Percentiles rank a stretch among this genome's conserved stretches.
These are phyloP conservation scores for Bondarzewia mesenterica DNA, from an alignment of 1,284 basidiomycete species.

Conservation along the genomic window DNA sequence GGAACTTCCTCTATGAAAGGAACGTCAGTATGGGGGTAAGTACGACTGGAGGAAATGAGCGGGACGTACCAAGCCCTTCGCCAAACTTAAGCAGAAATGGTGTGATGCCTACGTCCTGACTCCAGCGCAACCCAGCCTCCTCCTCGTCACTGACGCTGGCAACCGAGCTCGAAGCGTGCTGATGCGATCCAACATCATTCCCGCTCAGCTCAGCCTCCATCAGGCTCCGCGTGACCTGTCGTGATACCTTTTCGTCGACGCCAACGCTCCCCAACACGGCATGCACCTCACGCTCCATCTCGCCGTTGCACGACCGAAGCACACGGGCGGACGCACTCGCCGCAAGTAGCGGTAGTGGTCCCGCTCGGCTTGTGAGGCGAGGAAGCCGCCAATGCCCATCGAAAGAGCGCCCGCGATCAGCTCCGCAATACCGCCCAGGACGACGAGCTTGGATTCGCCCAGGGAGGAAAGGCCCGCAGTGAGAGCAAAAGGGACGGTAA, in stretches of 20 bases:
- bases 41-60: constrained; percentile 1
- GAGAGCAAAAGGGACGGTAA: constrained; percentile 90
- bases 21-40: neutral
- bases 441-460: constrained; percentile 82
- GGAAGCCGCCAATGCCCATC: constrained; percentile 97
- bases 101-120: constrained; percentile 73
- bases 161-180: constrained; percentile 15
- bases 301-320: constrained; percentile 79
- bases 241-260: constrained; percentile 75
- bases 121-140: constrained; percentile 46
- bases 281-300: constrained; percentile 93
- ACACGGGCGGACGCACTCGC: constrained; percentile 72
- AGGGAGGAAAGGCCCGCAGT: constrained; percentile 87
- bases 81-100: constrained; percentile 92
- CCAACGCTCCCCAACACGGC: constrained; percentile 86
- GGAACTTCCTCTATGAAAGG: constrained; percentile 55
- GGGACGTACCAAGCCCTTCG: constrained; percentile 69
- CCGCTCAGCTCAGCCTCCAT: constrained; percentile 47
- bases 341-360: constrained; percentile 87
- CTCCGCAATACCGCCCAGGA: constrained; percentile 87
- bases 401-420: constrained; percentile 92
- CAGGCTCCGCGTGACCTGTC: constrained; percentile 71
- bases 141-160: constrained; percentile 37
- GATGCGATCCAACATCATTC: constrained; percentile 20
- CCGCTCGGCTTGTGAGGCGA: constrained; percentile 92